Conservation (phyloP, 495 filamentous ascomycete genomes). For the Neurospora africana region DNA sequence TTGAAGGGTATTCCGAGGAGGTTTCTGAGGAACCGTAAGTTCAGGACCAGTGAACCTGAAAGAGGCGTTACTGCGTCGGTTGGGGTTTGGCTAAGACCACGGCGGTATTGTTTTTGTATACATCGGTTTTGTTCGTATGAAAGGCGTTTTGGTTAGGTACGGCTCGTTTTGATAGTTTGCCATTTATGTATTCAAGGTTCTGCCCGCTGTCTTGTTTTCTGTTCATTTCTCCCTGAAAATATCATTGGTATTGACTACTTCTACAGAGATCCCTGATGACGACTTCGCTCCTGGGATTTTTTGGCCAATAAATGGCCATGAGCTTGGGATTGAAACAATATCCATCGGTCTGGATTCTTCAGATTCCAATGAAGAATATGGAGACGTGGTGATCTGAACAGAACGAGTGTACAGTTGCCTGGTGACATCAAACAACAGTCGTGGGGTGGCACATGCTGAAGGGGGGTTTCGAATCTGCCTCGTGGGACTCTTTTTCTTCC, state of each 20-base stretch:
- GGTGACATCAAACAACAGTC: not conserved
- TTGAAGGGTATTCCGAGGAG: not conserved
- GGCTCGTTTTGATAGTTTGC: not conserved
- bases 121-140: not conserved
- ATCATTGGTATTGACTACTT: not conserved
- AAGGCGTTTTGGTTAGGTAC: not conserved
- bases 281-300: not conserved
- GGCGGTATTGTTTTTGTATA: not conserved
- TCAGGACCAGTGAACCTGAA: not conserved
- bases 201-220: not conserved
- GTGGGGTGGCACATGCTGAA: not conserved
- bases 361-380: not conserved
- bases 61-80: not conserved
- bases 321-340: not conserved
- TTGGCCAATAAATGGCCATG: not conserved
- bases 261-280: not conserved
- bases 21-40: not conserved
- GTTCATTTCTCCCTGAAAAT: not conserved
- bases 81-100: not conserved
- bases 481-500: not conserved
- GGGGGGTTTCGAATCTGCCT: not conserved
- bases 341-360: no score
- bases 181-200: not conserved
- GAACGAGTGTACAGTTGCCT: not conserved
- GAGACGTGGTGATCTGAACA: not conserved